Base-by-base conservation (phyloP, 371 early-diverging fungal species). In the Syncephalastrum racemosum region DNA sequence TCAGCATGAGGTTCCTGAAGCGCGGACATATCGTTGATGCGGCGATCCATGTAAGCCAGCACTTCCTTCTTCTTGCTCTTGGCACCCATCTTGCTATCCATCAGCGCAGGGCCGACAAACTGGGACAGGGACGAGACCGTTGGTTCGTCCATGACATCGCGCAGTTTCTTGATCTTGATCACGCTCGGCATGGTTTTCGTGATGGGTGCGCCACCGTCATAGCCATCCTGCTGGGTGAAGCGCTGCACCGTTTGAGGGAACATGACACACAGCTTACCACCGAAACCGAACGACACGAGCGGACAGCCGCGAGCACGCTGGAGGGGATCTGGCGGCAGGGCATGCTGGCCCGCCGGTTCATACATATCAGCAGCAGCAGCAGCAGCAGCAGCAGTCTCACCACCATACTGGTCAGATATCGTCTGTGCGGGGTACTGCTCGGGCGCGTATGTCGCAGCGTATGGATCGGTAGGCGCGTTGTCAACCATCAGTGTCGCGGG, bases 221-320 rank as follows among this genome's bases (percentile, higher is more conserved):
- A 68, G 15, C 83, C 84, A 19, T 50, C 62, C 20, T 63, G 58
- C 20, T 66, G 58, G 20, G 72, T 71, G 41, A 85, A 88, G 5
- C 90, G 84, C 63, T 84, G 87, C 4, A 88, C 86, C 4, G 80
- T 75, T 25, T 76, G 86, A 20, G 94, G 94, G 60, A 86, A 82
- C 63, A 88, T 88, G 15, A 84, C 74, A 46, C 91, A 70, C 24
- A 95, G 73, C 60, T 85, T 84, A 31, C 97, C 97, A 50, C 94
- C 93, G 77, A 94, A 91, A 15, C 95, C 94, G 71, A 93, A 93
- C 0, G 83, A 67, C 4, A 90, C 81, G 18, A 96, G 53, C 4
- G 93, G 90, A 54, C 86, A 84, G 4, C 92, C 89, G 8, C 82
- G 72, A 18, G 66, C 60, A 22, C 93, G 83, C 2, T 84, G 75